Evolutionary conservation across 2,329 filamentous ascomycete species (phyloP), one percentile per base, ranked within the genome.

Genomic region (Diaporthe batatas): DNA sequence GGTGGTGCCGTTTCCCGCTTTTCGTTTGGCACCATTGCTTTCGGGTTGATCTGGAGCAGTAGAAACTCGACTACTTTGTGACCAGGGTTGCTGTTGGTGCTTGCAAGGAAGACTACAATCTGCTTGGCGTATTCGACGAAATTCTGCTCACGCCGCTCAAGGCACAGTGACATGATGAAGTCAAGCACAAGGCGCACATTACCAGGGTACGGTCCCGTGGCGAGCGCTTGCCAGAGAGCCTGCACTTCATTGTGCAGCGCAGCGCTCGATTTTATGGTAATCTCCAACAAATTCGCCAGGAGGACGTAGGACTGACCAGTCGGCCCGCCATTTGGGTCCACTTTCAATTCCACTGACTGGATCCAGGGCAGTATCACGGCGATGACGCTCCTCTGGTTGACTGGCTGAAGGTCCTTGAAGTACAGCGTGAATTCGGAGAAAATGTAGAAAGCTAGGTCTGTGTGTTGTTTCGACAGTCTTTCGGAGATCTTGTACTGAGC

Each of bases 81-180:
- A 0, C 95, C 95, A 2, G 95, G 80, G 83, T 93, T 79, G 89
- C 85, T 89, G 75, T 86, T 87, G 0, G 88, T 98, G 76, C 94
- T 96, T 0, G 96, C 97, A 6, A 99, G 82, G 80, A 98, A 98
- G 0, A 99, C 97, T 21, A 98, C 95, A 68, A 99, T 96, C 81
- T 99, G 96, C 84, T 98, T 99, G 6, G 96, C 96, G 79, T 97
- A 98, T 77, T 98, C 94, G 71, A 99, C 96, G 81, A 98, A 99
- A 78, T 98, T 98, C 79, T 99, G 96, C 81, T 99, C 97, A 64
- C 96, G 91, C 42, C 96, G 91, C 78, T 99, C 96, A 14, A 99
- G 85, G 77, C 96, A 99, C 6, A 98, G 88, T 36, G 91, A 92
- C 82, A 99, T 98, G 82, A 99, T 96, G 79, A 99, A 99, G 80